Evolutionary conservation across 768 basidiomycete genomes (phyloP), one percentile per base, ranked within the genome.

Genomic region (Tylopilus felleus): DNA sequence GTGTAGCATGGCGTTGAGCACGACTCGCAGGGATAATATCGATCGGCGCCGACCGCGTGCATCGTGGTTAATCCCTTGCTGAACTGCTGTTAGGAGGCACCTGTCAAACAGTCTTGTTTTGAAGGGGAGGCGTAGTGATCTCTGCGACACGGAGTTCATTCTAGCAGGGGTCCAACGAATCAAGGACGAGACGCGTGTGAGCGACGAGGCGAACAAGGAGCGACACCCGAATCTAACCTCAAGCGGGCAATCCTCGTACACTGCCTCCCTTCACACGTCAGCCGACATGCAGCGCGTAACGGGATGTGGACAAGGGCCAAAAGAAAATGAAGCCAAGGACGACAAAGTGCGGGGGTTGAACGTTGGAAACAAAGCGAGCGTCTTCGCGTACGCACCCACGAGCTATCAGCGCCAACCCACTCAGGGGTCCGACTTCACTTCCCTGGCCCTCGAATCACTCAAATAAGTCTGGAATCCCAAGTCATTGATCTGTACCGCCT

Each of bases 401-500:
- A 66, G 58, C 52, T 50, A 58, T 53, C 55, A 42, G 61, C 61
- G 59, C 49, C 59, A 56, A 59, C 61, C 66, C 61, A 68, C 66
- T 66, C 22, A 66, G 61, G 66, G 66, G 66, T 63, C 66, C 65
- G 64, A 66, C 51, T 29, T 54, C 54, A 52, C 52, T 57, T 57
- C 55, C 58, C 55, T 51, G 22, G 48, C 47, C 57, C 51, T 68
- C 54, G 45, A 61, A 57, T 66, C 64, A 68, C 61, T 63, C 66
- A 53, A 63, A 56, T 41, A 57, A 64, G 66, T 59, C 59, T 66
- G 64, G 65, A 64, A 66, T 68, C 66, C 64, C 58, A 55, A 52
- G 57, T 56, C 59, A 68, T 68, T 68, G 66, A 66, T 66, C 61
- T 68, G 61, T 53, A 59, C 64, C 66, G 49, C 65, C 59, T 66